Evolutionary conservation across 176 grass and related monocot species (phyloP).

Genomic region (Musa itinerans): DNA sequence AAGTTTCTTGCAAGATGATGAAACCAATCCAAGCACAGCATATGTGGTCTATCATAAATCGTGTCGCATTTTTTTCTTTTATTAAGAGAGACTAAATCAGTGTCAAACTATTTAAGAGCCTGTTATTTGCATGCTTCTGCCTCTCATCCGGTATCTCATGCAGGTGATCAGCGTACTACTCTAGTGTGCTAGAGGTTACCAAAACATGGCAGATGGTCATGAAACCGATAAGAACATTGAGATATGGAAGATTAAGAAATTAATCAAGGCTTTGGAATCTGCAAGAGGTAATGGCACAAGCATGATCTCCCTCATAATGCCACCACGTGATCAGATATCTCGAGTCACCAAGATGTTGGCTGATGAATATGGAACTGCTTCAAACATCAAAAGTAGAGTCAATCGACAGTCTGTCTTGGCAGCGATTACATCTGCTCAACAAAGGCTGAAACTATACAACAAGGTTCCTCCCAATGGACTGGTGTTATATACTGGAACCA

Average conservation of each 20-base stretch:
- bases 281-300: slow-evolving; percentile 33
- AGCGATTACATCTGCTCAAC: slow-evolving; percentile 40
- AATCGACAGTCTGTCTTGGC: slow-evolving; percentile 38
- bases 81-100: neutral
- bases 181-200: neutral
- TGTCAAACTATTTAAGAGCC: neutral
- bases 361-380: slow-evolving; percentile 43
- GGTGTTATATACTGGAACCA: slow-evolving; percentile 38
- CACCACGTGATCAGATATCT: slow-evolving; percentile 31
- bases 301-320: slow-evolving; percentile 42
- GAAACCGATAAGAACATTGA: slow-evolving; percentile 43
- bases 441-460: slow-evolving; percentile 38
- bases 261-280: slow-evolving; percentile 35
- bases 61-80: neutral
- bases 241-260: slow-evolving; percentile 45
- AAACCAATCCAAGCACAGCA: neutral
- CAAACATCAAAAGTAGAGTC: slow-evolving; percentile 44
- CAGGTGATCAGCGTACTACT: neutral
- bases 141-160: neutral
- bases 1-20: neutral
- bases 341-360: slow-evolving; percentile 39
- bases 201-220: slow-evolving; percentile 33
- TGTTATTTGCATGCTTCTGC: neutral
- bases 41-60: neutral
- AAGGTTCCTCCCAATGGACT: slow-evolving; percentile 44